Percentiles rank a stretch among this genome's conserved stretches.
These are phyloP conservation scores for Blastobotrys capitulatus DNA, from an alignment of 1,139 yeast species.

Conservation along the genomic window DNA sequence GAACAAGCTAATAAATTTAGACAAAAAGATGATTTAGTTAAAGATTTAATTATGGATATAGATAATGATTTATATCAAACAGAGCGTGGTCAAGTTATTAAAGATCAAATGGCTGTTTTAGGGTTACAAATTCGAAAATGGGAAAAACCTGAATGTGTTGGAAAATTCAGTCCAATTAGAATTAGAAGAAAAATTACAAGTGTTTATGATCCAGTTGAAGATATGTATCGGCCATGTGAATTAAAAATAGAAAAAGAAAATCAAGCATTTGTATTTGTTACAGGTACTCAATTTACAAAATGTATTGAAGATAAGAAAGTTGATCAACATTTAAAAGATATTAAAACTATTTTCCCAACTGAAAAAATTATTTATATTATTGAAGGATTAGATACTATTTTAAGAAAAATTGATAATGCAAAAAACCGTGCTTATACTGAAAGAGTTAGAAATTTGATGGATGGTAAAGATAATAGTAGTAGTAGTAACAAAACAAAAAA, in stretches of 20 bases:
- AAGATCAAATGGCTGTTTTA: slow-evolving; percentile 5
- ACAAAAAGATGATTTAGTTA: slow-evolving; percentile 9
- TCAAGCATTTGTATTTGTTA: slow-evolving; percentile 15
- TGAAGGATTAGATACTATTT: slow-evolving; percentile 20
- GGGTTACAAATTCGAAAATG: slow-evolving; percentile 8
- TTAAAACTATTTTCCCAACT: slow-evolving; percentile 10
- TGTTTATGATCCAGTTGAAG: slow-evolving; percentile 18
- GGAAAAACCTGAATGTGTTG: neutral
- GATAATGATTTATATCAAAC: slow-evolving; percentile 7
- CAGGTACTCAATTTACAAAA: slow-evolving; percentile 11
- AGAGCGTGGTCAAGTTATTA: slow-evolving; percentile 10
- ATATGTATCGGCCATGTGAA: slow-evolving; percentile 19
- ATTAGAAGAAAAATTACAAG: slow-evolving; percentile 18
- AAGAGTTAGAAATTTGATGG: slow-evolving; percentile 23
- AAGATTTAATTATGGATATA: slow-evolving; percentile 20
- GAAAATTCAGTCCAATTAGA: slow-evolving; percentile 7
- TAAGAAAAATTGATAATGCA: slow-evolving; percentile 17
- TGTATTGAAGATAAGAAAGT: slow-evolving; percentile 4
- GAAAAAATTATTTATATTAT: slow-evolving; percentile 21
- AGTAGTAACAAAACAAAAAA: neutral
- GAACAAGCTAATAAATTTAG: slow-evolving; percentile 9
- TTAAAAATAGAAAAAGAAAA: slow-evolving; percentile 14
- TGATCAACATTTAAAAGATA: slow-evolving; percentile 13
- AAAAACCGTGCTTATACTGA: slow-evolving; percentile 18
- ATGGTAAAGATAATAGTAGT: neutral